A percentile compares a stretch with the other conserved stretches of the same genome.
Evolutionary conservation across 1,284 basidiomycete genomes (phyloP).

Genomic region (Waitea zeae): DNA sequence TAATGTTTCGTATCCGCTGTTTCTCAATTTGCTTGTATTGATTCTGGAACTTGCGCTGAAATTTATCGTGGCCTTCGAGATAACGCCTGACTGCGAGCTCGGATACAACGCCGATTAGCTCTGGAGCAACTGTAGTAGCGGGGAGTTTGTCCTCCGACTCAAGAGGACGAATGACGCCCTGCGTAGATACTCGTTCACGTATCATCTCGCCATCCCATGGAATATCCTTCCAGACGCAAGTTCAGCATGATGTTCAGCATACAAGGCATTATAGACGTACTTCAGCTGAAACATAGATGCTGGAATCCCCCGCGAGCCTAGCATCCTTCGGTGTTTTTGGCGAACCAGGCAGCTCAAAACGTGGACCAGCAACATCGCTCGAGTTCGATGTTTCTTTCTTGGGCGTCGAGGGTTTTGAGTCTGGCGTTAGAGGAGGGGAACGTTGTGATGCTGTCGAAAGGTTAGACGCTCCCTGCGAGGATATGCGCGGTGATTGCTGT

Average conservation of each 20-base stretch:
- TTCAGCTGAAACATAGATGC: constrained; percentile 32
- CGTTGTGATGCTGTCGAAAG: no score
- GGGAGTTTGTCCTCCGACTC: constrained; percentile 32
- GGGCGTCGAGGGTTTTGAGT: no score
- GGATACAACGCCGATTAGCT: constrained; percentile 53
- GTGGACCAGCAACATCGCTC: constrained; percentile 28
- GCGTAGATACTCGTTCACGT: constrained; percentile 47
- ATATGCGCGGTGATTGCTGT: no score
- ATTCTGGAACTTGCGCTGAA: constrained; percentile 44
- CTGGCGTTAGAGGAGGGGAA: no score
- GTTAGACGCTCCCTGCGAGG: no score
- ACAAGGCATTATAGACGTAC: constrained; percentile 20
- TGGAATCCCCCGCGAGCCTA: constrained; percentile 46
- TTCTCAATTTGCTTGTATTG: constrained; percentile 40
- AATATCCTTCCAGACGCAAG: constrained; percentile 5
- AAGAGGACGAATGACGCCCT: constrained; percentile 38
- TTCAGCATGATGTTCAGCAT: background rate
- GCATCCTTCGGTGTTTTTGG: constrained; percentile 12
- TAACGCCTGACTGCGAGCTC: constrained; percentile 50
- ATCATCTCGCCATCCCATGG: constrained; percentile 36
- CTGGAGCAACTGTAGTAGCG: constrained; percentile 31
- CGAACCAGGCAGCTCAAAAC: constrained; percentile 18
- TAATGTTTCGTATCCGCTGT: constrained; percentile 36
- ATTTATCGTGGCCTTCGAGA: constrained; percentile 33
- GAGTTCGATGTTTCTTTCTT: constrained; percentile 8